A percentile compares a stretch with the other conserved stretches of the same genome.
These are phyloP conservation scores for Trametes sanguinea DNA, from an alignment of 768 basidiomycete genomes.

Conservation along the genomic window DNA sequence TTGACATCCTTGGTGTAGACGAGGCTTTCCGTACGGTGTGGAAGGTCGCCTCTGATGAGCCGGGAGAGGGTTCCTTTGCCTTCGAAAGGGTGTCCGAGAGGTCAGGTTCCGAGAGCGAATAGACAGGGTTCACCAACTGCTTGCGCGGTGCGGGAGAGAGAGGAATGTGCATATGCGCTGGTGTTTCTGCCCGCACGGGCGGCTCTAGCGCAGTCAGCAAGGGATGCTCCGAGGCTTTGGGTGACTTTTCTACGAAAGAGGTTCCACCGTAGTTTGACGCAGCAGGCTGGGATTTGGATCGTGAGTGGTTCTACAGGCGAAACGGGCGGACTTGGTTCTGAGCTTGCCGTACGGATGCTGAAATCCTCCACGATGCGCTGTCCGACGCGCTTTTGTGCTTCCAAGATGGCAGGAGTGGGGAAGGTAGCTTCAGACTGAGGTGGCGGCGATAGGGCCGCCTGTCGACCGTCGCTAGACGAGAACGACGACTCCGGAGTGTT, in stretches of 20 bases:
- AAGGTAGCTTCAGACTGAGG: slow-evolving; percentile 21
- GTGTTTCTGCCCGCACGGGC: slow-evolving; percentile 65
- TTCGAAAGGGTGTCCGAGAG: slow-evolving; percentile 34
- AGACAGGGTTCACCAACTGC: slow-evolving; percentile 47
- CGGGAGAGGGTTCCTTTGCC: slow-evolving; percentile 10
- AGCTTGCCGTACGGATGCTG: neutral
- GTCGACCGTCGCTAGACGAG: slow-evolving; percentile 30
- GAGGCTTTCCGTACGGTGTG: slow-evolving; percentile 28
- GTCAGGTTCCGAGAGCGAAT: slow-evolving; percentile 62
- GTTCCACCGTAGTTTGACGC: neutral
- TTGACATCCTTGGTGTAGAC: slow-evolving; percentile 28
- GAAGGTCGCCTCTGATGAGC: slow-evolving; percentile 22
- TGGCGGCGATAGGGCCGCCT: slow-evolving; percentile 14
- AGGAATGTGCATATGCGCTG: slow-evolving; percentile 56
- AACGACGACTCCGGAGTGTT: slow-evolving; percentile 51
- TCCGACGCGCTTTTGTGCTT: slow-evolving; percentile 6
- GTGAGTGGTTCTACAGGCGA: slow-evolving; percentile 3
- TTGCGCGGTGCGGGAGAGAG: slow-evolving; percentile 68
- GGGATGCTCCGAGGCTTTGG: slow-evolving; percentile 5
- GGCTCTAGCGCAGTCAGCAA: slow-evolving; percentile 30
- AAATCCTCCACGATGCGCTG: slow-evolving; percentile 19
- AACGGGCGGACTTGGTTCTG: slow-evolving; percentile 1
- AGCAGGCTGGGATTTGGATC: neutral
- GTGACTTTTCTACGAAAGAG: slow-evolving; percentile 7
- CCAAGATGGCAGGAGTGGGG: slow-evolving; percentile 2